Base-by-base conservation (phyloP, 192 early-diverging fungal species). In the Podochytrium sp. region DNA sequence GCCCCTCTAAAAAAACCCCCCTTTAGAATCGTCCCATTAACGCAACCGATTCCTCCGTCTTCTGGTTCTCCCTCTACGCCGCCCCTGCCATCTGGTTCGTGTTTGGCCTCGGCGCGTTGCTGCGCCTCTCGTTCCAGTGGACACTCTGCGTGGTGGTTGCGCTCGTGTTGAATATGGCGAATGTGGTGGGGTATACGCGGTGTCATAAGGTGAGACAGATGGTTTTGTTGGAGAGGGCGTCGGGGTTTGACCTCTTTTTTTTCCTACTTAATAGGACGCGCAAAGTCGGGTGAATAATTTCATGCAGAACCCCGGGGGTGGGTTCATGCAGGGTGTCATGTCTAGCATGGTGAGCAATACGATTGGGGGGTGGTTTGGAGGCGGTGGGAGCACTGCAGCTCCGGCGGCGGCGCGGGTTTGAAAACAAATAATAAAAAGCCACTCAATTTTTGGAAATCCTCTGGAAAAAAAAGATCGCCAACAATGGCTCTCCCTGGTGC, bases 141-240 rank as follows among this genome's bases (percentile, higher is more conserved):
- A 78, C 96, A 23, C 80, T 97, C 25, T 90, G 98, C 68, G 90
- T 94, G 0, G 84, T 92, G 16, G 91, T 99, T 14, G 96, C 94
- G 0, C 78, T 99, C 37, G 63, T 89, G 2, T 81, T 99, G 76
- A 95, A 92, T 78, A 79, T 90, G 50, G 94, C 98, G 30, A 99
- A 99, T 76, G 91, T 98, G 43, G 81, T 95, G 66, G 98, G 96
- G 14, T 99, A 98, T 74, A 94, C 94, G 33, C 89, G 93, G 51
- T 99, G 97, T 73, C 94, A 99, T 75, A 96, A 95, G 86, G 95
- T 83, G 74, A 14, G 57, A 16, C 25, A 3, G 25, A 23, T 14
- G 27, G 51, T 34, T 56, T 4, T 37, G n/a, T 25, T 20, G 5
- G 23, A 18, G 5, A 29, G 33, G 16, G 50, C 39, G 7, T 10